Evolutionary conservation across 202 grass and related monocot genomes (phyloP), one percentile per base, ranked within the genome.

Genomic region (Setaria italica): DNA sequence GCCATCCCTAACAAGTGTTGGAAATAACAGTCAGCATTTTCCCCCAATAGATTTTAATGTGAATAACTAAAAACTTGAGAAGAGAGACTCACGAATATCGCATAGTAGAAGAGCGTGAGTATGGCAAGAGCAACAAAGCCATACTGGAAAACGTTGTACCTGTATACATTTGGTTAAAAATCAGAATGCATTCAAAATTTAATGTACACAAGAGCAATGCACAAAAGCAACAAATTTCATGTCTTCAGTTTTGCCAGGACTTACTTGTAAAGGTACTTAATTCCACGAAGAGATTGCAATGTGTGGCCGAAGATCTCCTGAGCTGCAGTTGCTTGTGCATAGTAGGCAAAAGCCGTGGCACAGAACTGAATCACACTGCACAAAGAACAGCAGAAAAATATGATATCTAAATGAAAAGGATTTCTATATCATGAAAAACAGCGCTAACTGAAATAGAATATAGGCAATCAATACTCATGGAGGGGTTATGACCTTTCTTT

Each of bases 251-350:
- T 82, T 77, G 56, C 55, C 17, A 71, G 68, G 7, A 60, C 94
- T 93, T 80, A 99, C 97, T 97, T 96, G 94, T 99, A 99, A 41
- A 99, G 92, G 74, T 99, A 99, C 74, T 99, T 99, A 62, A 99
- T 99, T 91, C 97, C 97, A 50, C 97, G 94, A 33, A 99, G 84
- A 77, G 97, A 99, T 84, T 99, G 84, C 79, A 99, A 46, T 17
- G 97, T 99, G 83, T 99, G 97, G 70, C 95, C 95, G 74, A 97
- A 97, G 67, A 97, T 97, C 77, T 97, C 95, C 86, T 95, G 92
- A 78, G 95, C 95, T 67, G 95, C 95, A 67, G 95, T 98, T 83
- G 95, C 95, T 93, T 95, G 95, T 62, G 95, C 86, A 78, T 98
- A 98, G 78, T 99, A 98, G 37, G 87, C 95, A 84, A 98, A 98